Base-by-base conservation (phyloP, 306 rosid genomes). In the Ceratonia siliqua region DNA sequence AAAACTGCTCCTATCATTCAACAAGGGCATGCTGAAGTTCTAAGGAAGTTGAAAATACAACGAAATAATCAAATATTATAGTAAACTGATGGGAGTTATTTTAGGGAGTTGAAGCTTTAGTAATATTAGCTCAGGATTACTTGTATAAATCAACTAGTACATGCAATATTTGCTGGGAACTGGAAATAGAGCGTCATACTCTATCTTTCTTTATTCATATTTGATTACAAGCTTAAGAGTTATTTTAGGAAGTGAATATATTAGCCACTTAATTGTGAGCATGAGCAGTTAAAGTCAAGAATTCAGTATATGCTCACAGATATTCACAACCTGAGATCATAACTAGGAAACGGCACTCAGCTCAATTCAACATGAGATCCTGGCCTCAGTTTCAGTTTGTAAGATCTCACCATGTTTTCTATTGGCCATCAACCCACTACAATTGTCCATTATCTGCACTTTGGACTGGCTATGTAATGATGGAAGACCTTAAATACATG, bases 291-390 rank as follows among this genome's bases (percentile, higher is more conserved):
- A 17, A 10, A 27, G 45, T 58, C 3, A 0, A 73, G 33, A 62
- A 32, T 36, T 17, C 7, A 52, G 63, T 14, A 6, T 3, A 18
- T 5, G 46, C 36, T 59, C 49, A 7, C 30, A 28, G 18, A 42
- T 30, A 6, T 73, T 62, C 46, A 21, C 70, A 45, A 72, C 54
- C 18, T 72, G 56, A 21, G 61, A 20, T 42, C 18, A 11, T 72
- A 57, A 9, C 14, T 72, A 58, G 77, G 32, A 48, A 68, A 28
- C n/a, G n/a, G n/a, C n/a, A n/a, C n/a, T n/a, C n/a, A n/a, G 33
- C 36, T 32, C 15, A 12, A 11, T 52, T 53, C 54, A n/a, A 72
- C 22, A 9, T 24, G 43, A 15, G 54, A 39, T 54, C 28, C 42
- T 14, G 20, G 15, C 18, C 25, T 39, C 54, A 8, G 39, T 38